Percentiles rank a stretch among this genome's conserved stretches.
phyloP scores from a whole-genome alignment of 2,329 filamentous ascomycete species.

The Talaromyces atroroseus region DNA sequence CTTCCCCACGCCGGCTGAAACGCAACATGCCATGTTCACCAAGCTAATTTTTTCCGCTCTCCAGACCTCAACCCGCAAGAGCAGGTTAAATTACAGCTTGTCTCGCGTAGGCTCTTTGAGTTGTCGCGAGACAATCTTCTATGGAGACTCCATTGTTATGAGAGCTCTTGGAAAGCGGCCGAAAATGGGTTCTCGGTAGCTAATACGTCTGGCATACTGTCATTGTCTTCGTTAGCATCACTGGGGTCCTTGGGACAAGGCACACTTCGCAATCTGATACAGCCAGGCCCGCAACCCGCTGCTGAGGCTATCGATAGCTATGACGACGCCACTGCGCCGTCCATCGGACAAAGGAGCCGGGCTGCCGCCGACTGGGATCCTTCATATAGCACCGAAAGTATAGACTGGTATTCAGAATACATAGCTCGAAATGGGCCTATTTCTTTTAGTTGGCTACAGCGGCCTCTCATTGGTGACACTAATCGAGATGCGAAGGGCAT shows the following conservation, averaged over 20 bases:
- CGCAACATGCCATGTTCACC: not conserved
- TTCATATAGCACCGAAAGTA: constrained; percentile 61
- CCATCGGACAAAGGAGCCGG: constrained; percentile 25
- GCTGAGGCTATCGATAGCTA: not conserved
- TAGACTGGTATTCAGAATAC: constrained; percentile 86
- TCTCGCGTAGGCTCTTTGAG: constrained; percentile 60
- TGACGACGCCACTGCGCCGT: constrained; percentile 9
- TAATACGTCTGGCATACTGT: constrained; percentile 43
- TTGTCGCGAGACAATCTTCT: constrained; percentile 68
- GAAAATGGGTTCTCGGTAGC: constrained; percentile 23
- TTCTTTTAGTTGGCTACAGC: constrained; percentile 70
- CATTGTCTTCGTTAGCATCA: constrained; percentile 33
- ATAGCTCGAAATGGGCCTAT: constrained; percentile 73
- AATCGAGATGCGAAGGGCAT: constrained; percentile 63
- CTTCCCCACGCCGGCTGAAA: not conserved
- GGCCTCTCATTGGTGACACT: constrained; percentile 43
- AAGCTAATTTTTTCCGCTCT: not conserved
- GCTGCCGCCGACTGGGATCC: constrained; percentile 72
- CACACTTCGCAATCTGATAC: constrained; percentile 30
- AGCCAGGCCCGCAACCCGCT: constrained; percentile 17
- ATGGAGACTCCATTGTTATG: constrained; percentile 72
- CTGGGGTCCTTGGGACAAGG: constrained; percentile 28
- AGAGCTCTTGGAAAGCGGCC: constrained; percentile 62
- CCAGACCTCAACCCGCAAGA: constrained; percentile 60
- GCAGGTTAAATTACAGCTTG: constrained; percentile 62